phyloP scores from a whole-genome alignment of 345 rosid species.

The Alliaria petiolata region DNA sequence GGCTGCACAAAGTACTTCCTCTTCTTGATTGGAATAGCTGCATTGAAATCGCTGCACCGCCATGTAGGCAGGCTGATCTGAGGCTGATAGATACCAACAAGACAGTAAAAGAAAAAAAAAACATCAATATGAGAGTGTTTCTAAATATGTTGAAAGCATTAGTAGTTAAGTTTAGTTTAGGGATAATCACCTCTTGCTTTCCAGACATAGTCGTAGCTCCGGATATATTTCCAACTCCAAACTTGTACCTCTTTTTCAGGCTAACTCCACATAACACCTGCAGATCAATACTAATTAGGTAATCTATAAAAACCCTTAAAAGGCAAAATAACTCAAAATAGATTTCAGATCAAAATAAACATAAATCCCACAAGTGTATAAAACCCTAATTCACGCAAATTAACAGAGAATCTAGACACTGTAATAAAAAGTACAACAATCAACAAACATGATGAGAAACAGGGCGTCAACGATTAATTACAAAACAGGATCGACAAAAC shows the following conservation, averaged over 20 bases:
- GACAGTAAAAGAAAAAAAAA: neutral
- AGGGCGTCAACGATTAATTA: neutral
- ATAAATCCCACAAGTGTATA: neutral
- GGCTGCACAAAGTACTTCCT: constrained; percentile 52
- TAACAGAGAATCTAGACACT: constrained; percentile 12
- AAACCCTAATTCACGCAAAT: constrained; percentile 20
- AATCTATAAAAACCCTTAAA: neutral
- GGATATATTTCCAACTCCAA: constrained; percentile 14
- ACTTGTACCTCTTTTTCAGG: constrained; percentile 3
- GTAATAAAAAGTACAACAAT: no score
- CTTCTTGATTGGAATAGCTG: constrained; percentile 83
- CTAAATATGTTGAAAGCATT: neutral
- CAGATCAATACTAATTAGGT: constrained; percentile 1
- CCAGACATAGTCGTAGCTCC: constrained; percentile 46
- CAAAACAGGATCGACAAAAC: neutral
- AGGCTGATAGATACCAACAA: constrained; percentile 45
- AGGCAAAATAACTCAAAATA: constrained; percentile 2
- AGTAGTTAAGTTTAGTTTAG: neutral
- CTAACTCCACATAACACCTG: constrained; percentile 21
- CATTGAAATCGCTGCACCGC: constrained; percentile 49
- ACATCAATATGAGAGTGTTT: neutral
- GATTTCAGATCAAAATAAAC: constrained; percentile 3
- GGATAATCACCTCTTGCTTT: constrained; percentile 53
- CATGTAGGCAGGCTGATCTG: constrained; percentile 40
- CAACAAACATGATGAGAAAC: neutral